A percentile compares a stretch with the other conserved stretches of the same genome.
Conservation (phyloP, 257 asterid species). For the Fraxinus cuspidata region DNA sequence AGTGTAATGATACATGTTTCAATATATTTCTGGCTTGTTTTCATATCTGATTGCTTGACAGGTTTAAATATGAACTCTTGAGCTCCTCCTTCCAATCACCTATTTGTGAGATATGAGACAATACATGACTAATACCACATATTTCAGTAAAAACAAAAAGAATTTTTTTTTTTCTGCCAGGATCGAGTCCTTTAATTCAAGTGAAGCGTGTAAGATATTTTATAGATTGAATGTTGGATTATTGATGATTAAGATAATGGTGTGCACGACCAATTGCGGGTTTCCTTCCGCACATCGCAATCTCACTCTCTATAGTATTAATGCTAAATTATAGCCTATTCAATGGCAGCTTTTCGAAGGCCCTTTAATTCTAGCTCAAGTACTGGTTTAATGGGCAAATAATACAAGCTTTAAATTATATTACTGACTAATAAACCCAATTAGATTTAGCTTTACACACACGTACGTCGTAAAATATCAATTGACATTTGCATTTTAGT, state of each 20-base stretch:
- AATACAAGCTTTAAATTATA: neutral
- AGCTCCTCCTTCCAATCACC: constrained; percentile 47
- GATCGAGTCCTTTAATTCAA: neutral
- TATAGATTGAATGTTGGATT: neutral
- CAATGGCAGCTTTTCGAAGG: no score
- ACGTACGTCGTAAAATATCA: neutral
- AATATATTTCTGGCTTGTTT: no score
- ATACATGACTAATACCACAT: no score
- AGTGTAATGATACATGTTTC: no score
- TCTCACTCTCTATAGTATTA: no score
- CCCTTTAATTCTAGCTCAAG: no score
- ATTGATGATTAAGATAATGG: no score
- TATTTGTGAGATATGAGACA: neutral
- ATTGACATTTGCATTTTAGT: neutral
- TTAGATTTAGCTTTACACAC: no score
- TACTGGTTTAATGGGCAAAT: neutral
- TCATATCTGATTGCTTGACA: constrained; percentile 42
- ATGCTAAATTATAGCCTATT: no score
- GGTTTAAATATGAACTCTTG: constrained; percentile 46
- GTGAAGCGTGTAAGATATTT: neutral
- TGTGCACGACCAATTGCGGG: no score
- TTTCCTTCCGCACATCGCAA: no score
- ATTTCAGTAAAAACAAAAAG: neutral
- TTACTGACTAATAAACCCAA: no score
- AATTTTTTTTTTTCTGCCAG: neutral